These are phyloP conservation scores for Geranium incanum DNA, from an alignment of 441 rosid genomes.

Conservation along the genomic window DNA sequence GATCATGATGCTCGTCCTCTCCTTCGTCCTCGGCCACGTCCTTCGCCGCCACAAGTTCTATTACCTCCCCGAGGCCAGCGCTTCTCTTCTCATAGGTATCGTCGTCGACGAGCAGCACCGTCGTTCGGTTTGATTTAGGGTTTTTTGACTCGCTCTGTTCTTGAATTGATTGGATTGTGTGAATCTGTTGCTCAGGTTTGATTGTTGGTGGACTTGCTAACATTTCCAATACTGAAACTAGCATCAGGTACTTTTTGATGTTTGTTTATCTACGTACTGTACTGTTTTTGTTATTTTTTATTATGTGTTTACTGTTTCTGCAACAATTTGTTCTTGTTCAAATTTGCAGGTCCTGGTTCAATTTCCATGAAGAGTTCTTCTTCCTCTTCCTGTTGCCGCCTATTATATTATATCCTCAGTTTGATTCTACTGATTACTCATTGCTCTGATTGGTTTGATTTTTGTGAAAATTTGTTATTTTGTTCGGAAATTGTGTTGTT, in stretches of 20 bases:
- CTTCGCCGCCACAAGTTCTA: slow-evolving; percentile 94
- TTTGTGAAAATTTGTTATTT: slow-evolving; percentile 9
- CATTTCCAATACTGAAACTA: slow-evolving; percentile 77
- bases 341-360: slow-evolving; percentile 79
- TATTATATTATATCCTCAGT: slow-evolving; percentile 84
- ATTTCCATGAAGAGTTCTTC: slow-evolving; percentile 96
- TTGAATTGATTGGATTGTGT: no score
- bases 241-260: slow-evolving; percentile 53
- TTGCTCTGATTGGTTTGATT: not conserved
- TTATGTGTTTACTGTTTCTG: slow-evolving; percentile 9
- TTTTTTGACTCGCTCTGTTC: no score
- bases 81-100: slow-evolving; percentile 81
- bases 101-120: no score
- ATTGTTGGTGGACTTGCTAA: slow-evolving; percentile 93
- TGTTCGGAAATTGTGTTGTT: slow-evolving; percentile 15
- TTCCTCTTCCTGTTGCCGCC: slow-evolving; percentile 90
- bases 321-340: not conserved
- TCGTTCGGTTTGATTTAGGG: no score
- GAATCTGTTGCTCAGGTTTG: slow-evolving; percentile 38
- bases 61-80: slow-evolving; percentile 96
- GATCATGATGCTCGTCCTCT: slow-evolving; percentile 99
- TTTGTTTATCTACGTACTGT: not conserved
- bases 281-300: not conserved
- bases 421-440: not conserved
- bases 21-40: slow-evolving; percentile 91